A percentile compares a stretch with the other conserved stretches of the same genome.
phyloP scores from a whole-genome alignment of 1,139 yeast genomes.

The Debaryomycetaceae sp. region DNA sequence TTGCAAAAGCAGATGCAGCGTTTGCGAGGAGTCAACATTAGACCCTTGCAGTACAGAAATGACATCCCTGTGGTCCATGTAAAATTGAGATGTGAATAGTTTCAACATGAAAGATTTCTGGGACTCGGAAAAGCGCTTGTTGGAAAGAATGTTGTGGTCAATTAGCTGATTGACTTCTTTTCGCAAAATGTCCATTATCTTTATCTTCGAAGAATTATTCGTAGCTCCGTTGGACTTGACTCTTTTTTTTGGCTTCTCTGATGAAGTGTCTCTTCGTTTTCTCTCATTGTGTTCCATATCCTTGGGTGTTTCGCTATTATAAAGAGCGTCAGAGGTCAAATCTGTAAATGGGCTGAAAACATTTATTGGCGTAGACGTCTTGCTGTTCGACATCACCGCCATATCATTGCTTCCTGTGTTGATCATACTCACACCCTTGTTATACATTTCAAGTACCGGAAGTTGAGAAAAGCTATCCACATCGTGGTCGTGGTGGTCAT shows the following conservation, averaged over 20 bases:
- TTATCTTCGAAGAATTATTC: background rate
- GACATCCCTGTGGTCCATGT: slow-evolving; percentile 18
- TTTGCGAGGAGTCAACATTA: background rate
- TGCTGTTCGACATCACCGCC: background rate
- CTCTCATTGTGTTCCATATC: background rate
- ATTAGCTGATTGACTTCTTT: slow-evolving; percentile 17
- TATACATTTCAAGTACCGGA: background rate
- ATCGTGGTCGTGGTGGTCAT: slow-evolving; percentile 48
- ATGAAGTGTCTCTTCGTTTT: background rate
- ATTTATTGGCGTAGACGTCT: slow-evolving; percentile 1
- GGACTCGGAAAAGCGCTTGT: slow-evolving; percentile 11
- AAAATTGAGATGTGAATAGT: slow-evolving; percentile 21
- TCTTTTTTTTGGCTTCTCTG: background rate
- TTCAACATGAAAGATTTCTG: slow-evolving; percentile 21
- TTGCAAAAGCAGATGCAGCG: background rate
- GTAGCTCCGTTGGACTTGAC: background rate
- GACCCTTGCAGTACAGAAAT: background rate
- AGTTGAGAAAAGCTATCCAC: slow-evolving; percentile 5
- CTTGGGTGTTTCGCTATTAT: background rate
- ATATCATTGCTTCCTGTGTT: background rate
- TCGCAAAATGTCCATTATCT: slow-evolving; percentile 11
- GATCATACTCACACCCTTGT: background rate
- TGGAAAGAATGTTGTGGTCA: slow-evolving; percentile 14
- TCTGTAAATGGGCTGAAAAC: slow-evolving; percentile 5
- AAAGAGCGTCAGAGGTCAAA: slow-evolving; percentile 1